Base-by-base conservation (phyloP, 805 yeast species). In the Teunomyces cretensis region DNA sequence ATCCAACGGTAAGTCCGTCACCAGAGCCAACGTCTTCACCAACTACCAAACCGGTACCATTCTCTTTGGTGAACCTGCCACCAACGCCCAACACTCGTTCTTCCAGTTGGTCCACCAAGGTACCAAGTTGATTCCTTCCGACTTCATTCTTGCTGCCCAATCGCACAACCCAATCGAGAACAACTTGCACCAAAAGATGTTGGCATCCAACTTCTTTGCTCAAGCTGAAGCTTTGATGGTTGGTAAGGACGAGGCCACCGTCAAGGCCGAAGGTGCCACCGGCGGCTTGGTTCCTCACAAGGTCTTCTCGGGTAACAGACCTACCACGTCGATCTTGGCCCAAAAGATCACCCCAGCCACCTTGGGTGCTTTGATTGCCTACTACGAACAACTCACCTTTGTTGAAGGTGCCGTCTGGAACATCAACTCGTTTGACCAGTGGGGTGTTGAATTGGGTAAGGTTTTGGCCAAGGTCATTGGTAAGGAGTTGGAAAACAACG, bases 371-470 rank as follows among this genome's bases (percentile, higher is more conserved):
- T 79, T 94, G 72, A 94, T 94, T 67, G 97, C 96, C 37, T 94
- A 94, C 82, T 94, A 94, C 77, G 99, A 94, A 76, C 97, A 90
- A 68, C 81, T 89, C 49, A 92, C 98, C 33, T 94, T 94, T 74
- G 91, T 91, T 48, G 99, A 94, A 76, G 99, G 99, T 75, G 99
- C 99, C 47, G 74, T 94, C 63, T 92, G 99, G 99, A 94, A 95
- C 81, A 91, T 94, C 78, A 94, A 94, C 84, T 92, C 98, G 14
- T 94, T 89, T 67, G 99, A 94, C 78, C 99, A 94, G 79, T 94
- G 98, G 96, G 99, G 99, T 73, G 99, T 94, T 62, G 99, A 94
- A 77, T 86, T 94, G 60, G 99, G 99, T 69, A 94, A 94, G 77
- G 95, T 86, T 43, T 82, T 94, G 65, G 99, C 99, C 65, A 94